Conservation (phyloP, 805 yeast genomes). For the Ogataea nakhonphanomensis region DNA sequence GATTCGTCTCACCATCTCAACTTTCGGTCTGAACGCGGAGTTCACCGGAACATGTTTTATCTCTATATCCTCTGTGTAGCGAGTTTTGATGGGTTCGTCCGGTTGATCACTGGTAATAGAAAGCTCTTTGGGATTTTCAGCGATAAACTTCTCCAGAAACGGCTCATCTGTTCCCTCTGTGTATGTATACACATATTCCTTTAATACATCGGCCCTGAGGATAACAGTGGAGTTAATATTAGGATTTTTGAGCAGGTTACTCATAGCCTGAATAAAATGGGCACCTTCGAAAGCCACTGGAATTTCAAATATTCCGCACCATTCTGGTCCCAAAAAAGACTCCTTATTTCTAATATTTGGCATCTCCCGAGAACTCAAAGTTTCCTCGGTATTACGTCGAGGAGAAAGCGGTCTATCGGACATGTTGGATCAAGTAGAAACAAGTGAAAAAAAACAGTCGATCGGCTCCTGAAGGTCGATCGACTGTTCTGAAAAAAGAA, state of each 20-base stretch:
- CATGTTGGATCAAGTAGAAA: not conserved
- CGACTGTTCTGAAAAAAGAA: slow-evolving; percentile 8
- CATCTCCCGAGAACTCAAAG: slow-evolving; percentile 28
- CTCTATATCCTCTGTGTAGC: slow-evolving; percentile 40
- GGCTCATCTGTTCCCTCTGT: slow-evolving; percentile 30
- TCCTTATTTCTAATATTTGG: slow-evolving; percentile 37
- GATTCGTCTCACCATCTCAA: slow-evolving; percentile 71
- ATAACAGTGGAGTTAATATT: slow-evolving; percentile 90
- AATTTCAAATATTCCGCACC: slow-evolving; percentile 58
- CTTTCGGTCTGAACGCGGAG: slow-evolving; percentile 33
- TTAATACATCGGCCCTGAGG: slow-evolving; percentile 78
- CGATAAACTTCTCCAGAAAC: slow-evolving; percentile 23
- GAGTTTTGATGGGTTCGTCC: slow-evolving; percentile 22
- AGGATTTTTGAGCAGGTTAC: slow-evolving; percentile 75
- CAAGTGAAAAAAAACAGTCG: slow-evolving; percentile 7
- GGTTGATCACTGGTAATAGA: slow-evolving; percentile 19
- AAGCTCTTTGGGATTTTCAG: slow-evolving; percentile 34
- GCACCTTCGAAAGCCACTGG: slow-evolving; percentile 45
- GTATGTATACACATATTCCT: slow-evolving; percentile 44
- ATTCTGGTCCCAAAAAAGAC: slow-evolving; percentile 53
- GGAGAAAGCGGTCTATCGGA: slow-evolving; percentile 5
- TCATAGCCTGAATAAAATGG: slow-evolving; percentile 75
- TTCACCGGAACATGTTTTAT: slow-evolving; percentile 35
- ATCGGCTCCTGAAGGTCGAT: slow-evolving; percentile 9
- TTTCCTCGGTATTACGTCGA: slow-evolving; percentile 19